Evolutionary conservation across 2,329 filamentous ascomycete species (phyloP).

Genomic region (Didymella lethalis): DNA sequence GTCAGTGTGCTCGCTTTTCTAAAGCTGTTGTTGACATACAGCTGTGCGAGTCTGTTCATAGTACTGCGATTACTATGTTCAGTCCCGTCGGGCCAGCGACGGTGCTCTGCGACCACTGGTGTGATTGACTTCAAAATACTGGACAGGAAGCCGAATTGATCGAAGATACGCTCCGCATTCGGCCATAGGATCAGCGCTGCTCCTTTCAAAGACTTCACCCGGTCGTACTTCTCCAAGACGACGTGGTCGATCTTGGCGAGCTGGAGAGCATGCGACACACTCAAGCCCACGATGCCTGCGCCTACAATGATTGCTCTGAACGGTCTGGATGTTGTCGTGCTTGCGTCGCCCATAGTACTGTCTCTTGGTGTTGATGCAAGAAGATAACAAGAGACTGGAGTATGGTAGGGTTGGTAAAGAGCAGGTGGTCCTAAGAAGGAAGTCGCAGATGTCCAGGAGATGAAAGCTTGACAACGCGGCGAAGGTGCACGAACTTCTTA

Average conservation of each 20-base stretch:
- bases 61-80: not conserved
- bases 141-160: constrained; percentile 34
- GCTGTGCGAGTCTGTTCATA: constrained; percentile 5
- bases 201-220: constrained; percentile 32
- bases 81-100: constrained; percentile 29
- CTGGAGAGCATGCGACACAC: constrained; percentile 31
- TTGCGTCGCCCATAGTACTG: constrained; percentile 10
- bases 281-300: constrained; percentile 31
- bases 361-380: not conserved
- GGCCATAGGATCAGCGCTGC: constrained; percentile 35
- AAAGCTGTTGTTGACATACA: not conserved
- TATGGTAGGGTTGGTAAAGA: not conserved
- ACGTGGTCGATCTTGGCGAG: constrained; percentile 34
- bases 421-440: not conserved
- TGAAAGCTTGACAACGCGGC: not conserved
- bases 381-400: not conserved
- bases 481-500: not conserved
- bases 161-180: constrained; percentile 30
- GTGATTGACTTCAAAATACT: constrained; percentile 19
- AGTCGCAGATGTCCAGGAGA: not conserved
- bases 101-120: constrained; percentile 18
- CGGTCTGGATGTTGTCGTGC: constrained; percentile 13
- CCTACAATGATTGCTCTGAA: constrained; percentile 32
- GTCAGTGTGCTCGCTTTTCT: not conserved
- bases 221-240: constrained; percentile 33